A percentile compares a stretch with the other conserved stretches of the same genome.
Evolutionary conservation across 495 filamentous ascomycete species (phyloP).

Genomic region (Podospora comata): DNA sequence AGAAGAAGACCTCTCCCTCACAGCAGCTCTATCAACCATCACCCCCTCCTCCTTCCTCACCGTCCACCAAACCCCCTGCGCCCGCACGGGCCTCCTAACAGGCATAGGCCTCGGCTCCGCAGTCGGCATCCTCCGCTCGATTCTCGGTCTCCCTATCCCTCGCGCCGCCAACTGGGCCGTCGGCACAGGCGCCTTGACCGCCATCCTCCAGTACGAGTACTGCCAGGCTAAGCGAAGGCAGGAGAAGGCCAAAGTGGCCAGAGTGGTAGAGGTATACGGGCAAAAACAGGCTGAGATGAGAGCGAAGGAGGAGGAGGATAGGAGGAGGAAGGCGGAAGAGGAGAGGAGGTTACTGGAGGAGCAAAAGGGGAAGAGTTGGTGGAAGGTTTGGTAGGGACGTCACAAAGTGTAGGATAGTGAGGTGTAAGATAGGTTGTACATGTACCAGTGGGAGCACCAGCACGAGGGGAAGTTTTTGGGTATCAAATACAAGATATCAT

Average conservation of each 20-base stretch:
- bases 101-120: conserved; percentile 77
- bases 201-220: conserved; percentile 70
- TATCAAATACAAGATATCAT: neutral
- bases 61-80: conserved; percentile 78
- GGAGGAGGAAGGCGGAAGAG: conserved; percentile 38
- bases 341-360: conserved; percentile 47
- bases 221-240: conserved; percentile 67
- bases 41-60: conserved; percentile 65
- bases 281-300: conserved; percentile 56
- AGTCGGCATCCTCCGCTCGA: conserved; percentile 64
- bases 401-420: neutral
- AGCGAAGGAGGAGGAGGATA: conserved; percentile 42
- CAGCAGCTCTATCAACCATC: conserved; percentile 64
- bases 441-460: neutral
- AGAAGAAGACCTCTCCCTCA: conserved; percentile 40
- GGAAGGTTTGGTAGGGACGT: conserved; percentile 50
- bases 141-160: conserved; percentile 57
- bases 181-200: conserved; percentile 62
- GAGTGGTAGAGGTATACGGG: conserved; percentile 77
- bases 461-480: neutral
- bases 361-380: conserved; percentile 41
- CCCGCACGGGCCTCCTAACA: conserved; percentile 73
- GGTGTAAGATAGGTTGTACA: neutral
- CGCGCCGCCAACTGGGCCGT: conserved; percentile 81
- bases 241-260: conserved; percentile 74